phyloP scores from a whole-genome alignment of 768 basidiomycete species.

The Suillus americanus region DNA sequence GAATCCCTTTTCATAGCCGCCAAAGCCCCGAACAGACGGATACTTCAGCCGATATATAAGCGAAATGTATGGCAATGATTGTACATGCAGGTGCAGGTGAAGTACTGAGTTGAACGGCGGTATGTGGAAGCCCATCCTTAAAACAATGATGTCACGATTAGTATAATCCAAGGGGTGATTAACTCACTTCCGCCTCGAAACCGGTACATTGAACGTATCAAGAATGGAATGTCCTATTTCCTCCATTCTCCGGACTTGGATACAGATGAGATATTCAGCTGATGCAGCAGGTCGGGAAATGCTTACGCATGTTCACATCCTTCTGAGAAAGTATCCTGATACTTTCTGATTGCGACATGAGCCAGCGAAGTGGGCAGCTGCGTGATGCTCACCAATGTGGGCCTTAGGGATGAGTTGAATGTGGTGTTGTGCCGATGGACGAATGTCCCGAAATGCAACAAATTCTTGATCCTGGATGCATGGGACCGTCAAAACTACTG shows the following conservation, averaged over 20 bases:
- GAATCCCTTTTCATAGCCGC: conserved; percentile 56
- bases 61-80: conserved; percentile 63
- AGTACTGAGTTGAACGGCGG: conserved; percentile 73
- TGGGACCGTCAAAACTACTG: not conserved
- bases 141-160: not conserved
- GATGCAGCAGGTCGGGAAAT: conserved; percentile 12
- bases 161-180: not conserved
- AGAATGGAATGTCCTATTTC: conserved; percentile 53
- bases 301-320: conserved; percentile 54
- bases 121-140: conserved; percentile 79
- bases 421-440: conserved; percentile 50
- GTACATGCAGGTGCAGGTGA: conserved; percentile 77
- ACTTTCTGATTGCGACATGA: conserved; percentile 41
- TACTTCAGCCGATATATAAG: conserved; percentile 43
- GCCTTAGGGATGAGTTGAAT: conserved; percentile 50
- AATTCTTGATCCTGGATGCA: conserved; percentile 43
- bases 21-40: conserved; percentile 40
- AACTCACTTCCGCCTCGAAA: conserved; percentile 46
- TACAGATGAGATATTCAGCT: conserved; percentile 18
- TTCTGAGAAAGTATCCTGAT: conserved; percentile 44
- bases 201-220: conserved; percentile 43
- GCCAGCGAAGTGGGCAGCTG: no score
- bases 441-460: conserved; percentile 51
- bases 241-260: conserved; percentile 46
- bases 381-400: conserved; percentile 44